These are phyloP conservation scores for Excoecaria cochinchinensis DNA, from an alignment of 345 rosid species.

Conservation along the genomic window DNA sequence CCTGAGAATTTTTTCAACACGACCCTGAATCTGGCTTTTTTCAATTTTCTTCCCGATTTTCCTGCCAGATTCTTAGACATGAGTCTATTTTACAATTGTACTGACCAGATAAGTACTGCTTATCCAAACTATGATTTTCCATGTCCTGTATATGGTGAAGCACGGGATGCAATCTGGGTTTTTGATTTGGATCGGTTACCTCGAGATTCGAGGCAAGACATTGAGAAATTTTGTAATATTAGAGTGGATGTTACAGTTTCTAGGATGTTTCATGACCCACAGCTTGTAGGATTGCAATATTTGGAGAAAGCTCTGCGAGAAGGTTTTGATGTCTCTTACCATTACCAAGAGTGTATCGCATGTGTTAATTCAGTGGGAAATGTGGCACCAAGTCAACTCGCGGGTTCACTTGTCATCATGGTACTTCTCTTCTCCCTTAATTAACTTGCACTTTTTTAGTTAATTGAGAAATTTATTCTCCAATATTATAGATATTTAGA, in stretches of 20 bases:
- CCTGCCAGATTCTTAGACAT: conserved; percentile 4
- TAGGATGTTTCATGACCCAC: neutral
- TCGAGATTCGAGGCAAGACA: neutral
- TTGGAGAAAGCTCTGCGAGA: neutral
- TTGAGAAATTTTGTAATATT: neutral
- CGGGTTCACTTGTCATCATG: conserved; percentile 41
- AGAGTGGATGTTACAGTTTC: neutral
- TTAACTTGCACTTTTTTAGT: neutral
- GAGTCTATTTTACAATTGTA: conserved; percentile 35
- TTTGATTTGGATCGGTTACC: neutral
- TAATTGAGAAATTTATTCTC: neutral
- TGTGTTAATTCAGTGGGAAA: conserved; percentile 39
- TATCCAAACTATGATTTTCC: neutral
- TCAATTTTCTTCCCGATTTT: neutral
- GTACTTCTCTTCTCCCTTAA: neutral
- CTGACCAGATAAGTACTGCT: too few relatives aligned
- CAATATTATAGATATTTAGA: too few relatives aligned
- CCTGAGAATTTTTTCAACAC: neutral
- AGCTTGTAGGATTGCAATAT: neutral
- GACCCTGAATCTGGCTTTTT: neutral
- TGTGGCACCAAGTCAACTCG: conserved; percentile 38
- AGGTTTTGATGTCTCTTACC: conserved; percentile 32
- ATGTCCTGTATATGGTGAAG: neutral
- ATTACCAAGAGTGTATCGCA: conserved; percentile 4
- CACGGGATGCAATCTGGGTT: neutral